Evolutionary conservation across 192 early-diverging fungal genomes (phyloP).

Genomic region (Backusella liffmaniae): DNA sequence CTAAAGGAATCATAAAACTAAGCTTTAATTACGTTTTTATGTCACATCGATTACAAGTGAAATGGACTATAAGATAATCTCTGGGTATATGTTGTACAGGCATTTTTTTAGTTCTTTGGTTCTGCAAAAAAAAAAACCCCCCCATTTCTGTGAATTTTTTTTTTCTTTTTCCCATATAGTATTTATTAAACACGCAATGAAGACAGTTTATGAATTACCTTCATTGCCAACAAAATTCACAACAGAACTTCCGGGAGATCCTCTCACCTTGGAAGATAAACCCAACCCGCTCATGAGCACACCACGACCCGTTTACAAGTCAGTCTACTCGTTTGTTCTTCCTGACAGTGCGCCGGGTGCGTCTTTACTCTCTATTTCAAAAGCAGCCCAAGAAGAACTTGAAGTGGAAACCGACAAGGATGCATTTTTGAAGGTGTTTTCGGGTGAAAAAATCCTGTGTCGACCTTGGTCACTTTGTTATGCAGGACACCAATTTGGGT

Average conservation of each 20-base stretch:
- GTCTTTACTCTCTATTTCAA: constrained; percentile 31
- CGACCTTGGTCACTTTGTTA: constrained; percentile 70
- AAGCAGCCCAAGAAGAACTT: constrained; percentile 27
- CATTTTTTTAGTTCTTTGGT: no score
- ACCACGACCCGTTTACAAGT: constrained; percentile 32
- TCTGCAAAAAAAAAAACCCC: neutral
- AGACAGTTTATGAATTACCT: constrained; percentile 4
- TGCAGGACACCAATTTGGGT: constrained; percentile 72
- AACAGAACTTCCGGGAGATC: constrained; percentile 1
- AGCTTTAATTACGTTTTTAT: no score
- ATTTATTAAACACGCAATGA: neutral
- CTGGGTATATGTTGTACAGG: no score
- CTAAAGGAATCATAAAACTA: no score
- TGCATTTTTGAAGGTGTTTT: constrained; percentile 35
- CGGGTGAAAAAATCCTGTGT: constrained; percentile 44
- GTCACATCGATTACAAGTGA: no score
- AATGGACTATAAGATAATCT: no score
- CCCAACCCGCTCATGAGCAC: neutral
- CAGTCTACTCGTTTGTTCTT: constrained; percentile 41
- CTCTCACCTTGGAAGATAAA: neutral
- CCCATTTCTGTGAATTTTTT: neutral
- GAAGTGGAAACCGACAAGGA: constrained; percentile 26
- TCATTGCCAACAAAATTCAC: constrained; percentile 3
- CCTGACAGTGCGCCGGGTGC: constrained; percentile 38
- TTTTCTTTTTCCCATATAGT: neutral